These are phyloP conservation scores for Penicillium tannophilum DNA, from an alignment of 495 filamentous ascomycete species.

Conservation along the genomic window DNA sequence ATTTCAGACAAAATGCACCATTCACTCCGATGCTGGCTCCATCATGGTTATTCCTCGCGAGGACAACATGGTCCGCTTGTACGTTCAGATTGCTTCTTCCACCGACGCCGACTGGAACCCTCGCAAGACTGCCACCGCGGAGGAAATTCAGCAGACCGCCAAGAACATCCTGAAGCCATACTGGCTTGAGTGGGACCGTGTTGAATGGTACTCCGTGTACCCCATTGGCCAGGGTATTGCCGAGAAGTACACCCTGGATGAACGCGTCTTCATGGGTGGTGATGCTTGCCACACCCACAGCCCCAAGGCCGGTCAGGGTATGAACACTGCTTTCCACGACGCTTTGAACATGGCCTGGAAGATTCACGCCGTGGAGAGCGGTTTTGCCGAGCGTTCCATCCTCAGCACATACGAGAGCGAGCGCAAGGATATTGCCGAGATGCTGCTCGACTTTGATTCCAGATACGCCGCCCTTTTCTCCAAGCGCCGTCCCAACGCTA, in stretches of 20 bases:
- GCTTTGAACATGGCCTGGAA: slow-evolving; percentile 81
- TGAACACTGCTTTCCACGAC: slow-evolving; percentile 58
- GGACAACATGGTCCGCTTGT: slow-evolving; percentile 76
- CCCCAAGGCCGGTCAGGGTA: slow-evolving; percentile 64
- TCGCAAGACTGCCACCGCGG: slow-evolving; percentile 52
- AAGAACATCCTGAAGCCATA: slow-evolving; percentile 65
- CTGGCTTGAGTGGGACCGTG: slow-evolving; percentile 55
- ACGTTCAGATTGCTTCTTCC: slow-evolving; percentile 72
- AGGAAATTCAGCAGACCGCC: slow-evolving; percentile 63
- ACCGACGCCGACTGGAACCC: slow-evolving; percentile 60
- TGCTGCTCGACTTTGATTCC: slow-evolving; percentile 73
- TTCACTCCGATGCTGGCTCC: slow-evolving; percentile 64
- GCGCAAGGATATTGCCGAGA: slow-evolving; percentile 67
- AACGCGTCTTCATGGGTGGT: slow-evolving; percentile 63
- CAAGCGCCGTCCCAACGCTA: slow-evolving; percentile 57
- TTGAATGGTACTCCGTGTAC: slow-evolving; percentile 66
- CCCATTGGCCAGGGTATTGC: slow-evolving; percentile 64
- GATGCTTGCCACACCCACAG: slow-evolving; percentile 71
- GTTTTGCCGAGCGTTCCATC: slow-evolving; percentile 59
- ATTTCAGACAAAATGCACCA: slow-evolving; percentile 87
- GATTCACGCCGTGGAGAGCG: slow-evolving; percentile 66
- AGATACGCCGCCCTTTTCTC: slow-evolving; percentile 67
- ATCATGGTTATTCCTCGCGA: slow-evolving; percentile 80
- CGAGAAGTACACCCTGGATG: slow-evolving; percentile 58
- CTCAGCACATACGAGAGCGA: slow-evolving; percentile 73